Evolutionary conservation across 768 basidiomycete species (phyloP), one percentile per base, ranked within the genome.

Genomic region (Leccinellum rugosiceps): DNA sequence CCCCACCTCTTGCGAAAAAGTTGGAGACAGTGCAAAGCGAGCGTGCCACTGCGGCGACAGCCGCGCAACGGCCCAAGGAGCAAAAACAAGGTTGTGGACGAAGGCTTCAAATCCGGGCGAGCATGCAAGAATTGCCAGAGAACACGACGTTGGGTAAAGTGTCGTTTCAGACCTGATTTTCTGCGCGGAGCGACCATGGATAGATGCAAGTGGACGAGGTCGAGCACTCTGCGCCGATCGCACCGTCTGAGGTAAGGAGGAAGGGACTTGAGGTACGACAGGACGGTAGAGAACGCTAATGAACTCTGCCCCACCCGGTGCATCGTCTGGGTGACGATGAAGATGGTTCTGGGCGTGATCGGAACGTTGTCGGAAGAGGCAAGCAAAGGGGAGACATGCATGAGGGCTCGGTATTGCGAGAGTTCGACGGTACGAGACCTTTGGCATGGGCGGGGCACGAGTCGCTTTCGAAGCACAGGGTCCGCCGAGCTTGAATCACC

Each of bases 1-100:
- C 88, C 88, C 85, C 85, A 90, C 61, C 76, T 74, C 52, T 67
- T 66, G 61, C 74, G 74, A 67, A 85, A 89, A 45, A 68, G 63
- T 44, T 62, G 61, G 25, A 84, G 64, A 30, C 80, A 68, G 34
- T 73, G 73, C 62, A 74, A 70, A 14, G 85, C 87, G 19, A 81
- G 68, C 14, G 79, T 81, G 25, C 83, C 88, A 61, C 85, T 79
- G n/a, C 71, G 76, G 56, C 75, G 78, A 32, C 77, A 78, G 49
- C 69, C 64, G 44, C 72, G 72, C 52, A 92, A 74, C 46, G 80
- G 75, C 28, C 78, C 73, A 28, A 92, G 77, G 43, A 90, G 72
- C 45, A 86, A 72, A 63, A 78, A 81, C 19, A 90, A 66, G 5
- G 88, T 88, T 19, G 75, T 77, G 23, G 86, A 73, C 43, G 79